Evolutionary conservation across 202 grass and related monocot genomes (phyloP).

Genomic region (Panicum hallii): DNA sequence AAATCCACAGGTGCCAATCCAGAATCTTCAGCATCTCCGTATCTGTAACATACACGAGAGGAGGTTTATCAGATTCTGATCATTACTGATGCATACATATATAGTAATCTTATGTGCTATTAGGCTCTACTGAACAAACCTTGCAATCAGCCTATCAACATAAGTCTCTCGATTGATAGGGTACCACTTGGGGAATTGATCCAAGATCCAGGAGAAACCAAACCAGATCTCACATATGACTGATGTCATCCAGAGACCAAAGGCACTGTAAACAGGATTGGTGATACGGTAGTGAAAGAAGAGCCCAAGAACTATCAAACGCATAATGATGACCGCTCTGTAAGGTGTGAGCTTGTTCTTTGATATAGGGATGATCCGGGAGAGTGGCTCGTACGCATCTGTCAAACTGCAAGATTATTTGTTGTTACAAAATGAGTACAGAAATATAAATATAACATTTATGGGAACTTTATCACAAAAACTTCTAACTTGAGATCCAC

Average conservation of each 20-base stretch:
- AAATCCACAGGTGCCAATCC: slow-evolving; percentile 90
- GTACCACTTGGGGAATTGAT: slow-evolving; percentile 99
- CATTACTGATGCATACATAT: slow-evolving; percentile 26
- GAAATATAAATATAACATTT: not conserved
- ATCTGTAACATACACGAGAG: slow-evolving; percentile 59
- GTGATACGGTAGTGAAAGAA: slow-evolving; percentile 99
- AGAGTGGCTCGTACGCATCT: slow-evolving; percentile 86
- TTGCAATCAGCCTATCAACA: slow-evolving; percentile 83
- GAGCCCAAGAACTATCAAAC: slow-evolving; percentile 85
- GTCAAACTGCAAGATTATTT: slow-evolving; percentile 65
- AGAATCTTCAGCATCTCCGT: slow-evolving; percentile 71
- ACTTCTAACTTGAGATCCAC: not conserved
- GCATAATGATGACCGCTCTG: slow-evolving; percentile 94
- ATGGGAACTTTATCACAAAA: not conserved
- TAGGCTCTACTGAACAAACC: slow-evolving; percentile 57
- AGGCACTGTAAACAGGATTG: slow-evolving; percentile 91
- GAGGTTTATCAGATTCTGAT: slow-evolving; percentile 21
- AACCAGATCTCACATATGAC: slow-evolving; percentile 99
- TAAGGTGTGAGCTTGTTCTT: slow-evolving; percentile 99
- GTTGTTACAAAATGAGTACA: slow-evolving; percentile 15
- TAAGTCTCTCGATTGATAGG: slow-evolving; percentile 94
- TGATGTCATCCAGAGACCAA: slow-evolving; percentile 91
- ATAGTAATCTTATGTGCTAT: slow-evolving; percentile 20
- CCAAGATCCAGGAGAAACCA: slow-evolving; percentile 94
- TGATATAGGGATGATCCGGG: slow-evolving; percentile 83